Evolutionary conservation across 2,329 filamentous ascomycete species (phyloP).

Genomic region (Fusarium sp.): DNA sequence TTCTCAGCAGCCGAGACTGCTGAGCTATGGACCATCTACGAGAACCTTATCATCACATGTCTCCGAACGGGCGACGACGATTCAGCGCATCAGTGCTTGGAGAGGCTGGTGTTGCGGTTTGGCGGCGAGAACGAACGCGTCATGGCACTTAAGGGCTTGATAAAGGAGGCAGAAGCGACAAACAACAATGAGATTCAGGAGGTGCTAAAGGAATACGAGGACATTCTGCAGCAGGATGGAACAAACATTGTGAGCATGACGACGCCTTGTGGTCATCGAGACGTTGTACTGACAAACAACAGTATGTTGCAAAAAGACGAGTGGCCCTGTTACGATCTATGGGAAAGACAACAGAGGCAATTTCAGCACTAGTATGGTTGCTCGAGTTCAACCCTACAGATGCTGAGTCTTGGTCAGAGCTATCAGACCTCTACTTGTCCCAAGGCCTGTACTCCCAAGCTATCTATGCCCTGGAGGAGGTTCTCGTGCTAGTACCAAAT

Average conservation of each 20-base stretch:
- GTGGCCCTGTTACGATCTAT: constrained; percentile 83
- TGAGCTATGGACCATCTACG: constrained; percentile 86
- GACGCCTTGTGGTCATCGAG: background rate
- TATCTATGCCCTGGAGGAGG: constrained; percentile 90
- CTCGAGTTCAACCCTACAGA: constrained; percentile 89
- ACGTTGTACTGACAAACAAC: constrained; percentile 35
- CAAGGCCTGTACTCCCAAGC: constrained; percentile 85
- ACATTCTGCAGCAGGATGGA: constrained; percentile 76
- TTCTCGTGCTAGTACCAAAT: constrained; percentile 86
- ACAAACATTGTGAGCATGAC: constrained; percentile 77
- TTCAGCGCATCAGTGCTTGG: constrained; percentile 79
- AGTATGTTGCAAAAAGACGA: constrained; percentile 88
- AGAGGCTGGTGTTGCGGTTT: constrained; percentile 82
- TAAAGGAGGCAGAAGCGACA: constrained; percentile 83
- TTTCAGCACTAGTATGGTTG: constrained; percentile 77
- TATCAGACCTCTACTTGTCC: constrained; percentile 85
- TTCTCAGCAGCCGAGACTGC: constrained; percentile 73
- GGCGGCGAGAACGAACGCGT: constrained; percentile 86
- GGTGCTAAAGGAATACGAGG: constrained; percentile 82
- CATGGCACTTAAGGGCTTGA: constrained; percentile 83
- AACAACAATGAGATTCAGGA: constrained; percentile 72
- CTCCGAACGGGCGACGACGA: constrained; percentile 86
- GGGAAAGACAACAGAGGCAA: constrained; percentile 76
- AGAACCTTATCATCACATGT: constrained; percentile 87
- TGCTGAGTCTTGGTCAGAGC: constrained; percentile 91